Base-by-base conservation (phyloP, 2,329 filamentous ascomycete species). In the Penicillium frequentans region DNA sequence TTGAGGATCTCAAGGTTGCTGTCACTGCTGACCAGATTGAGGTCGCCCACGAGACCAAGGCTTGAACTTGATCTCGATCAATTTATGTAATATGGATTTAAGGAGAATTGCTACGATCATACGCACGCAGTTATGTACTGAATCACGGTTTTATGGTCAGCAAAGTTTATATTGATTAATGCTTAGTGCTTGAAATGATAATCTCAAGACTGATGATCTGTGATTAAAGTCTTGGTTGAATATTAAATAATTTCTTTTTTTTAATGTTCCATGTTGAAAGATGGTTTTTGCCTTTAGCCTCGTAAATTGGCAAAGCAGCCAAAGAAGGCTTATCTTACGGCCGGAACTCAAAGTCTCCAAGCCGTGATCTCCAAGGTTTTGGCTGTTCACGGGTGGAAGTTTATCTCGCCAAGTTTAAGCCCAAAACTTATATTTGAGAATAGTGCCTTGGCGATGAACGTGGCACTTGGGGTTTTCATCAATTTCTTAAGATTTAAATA, bases 1-100 rank as follows among this genome's bases (percentile, higher is more conserved):
- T 68, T 16, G 60, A 63, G 47, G 64, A 65, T 27, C 58, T 69
- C 24, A 68, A 70, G 52, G 58, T 63, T 27, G 66, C 64, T 43
- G 50, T 58, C 45, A 44, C 53, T 26, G 35, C 52, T 5, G 60
- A 64, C 16, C 62, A 68, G 39, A 46, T 65, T 23, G 61, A 62
- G 57, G 56, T 59, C 11, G n/a, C 19, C 21, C 43, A 48, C 19
- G 24, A 43, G 42, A 33, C 50, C 44, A 52, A 45, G 39, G 39
- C 39, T 44, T 52, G 19, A 23, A 19, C 44, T 47, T 21, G n/a
- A 42, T 6, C n/a, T 42, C 5, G 11, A 27, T 26, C 21, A 42
- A 27, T 0, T 39, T 27, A 39, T 24, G 23, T 50, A 50, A 50
- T 42, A 35, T 42, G 23, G 26, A 42, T 42, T 9, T 27, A 9